Evolutionary conservation across 2,329 filamentous ascomycete genomes (phyloP).

Genomic region (Xylaria hypoxylon): DNA sequence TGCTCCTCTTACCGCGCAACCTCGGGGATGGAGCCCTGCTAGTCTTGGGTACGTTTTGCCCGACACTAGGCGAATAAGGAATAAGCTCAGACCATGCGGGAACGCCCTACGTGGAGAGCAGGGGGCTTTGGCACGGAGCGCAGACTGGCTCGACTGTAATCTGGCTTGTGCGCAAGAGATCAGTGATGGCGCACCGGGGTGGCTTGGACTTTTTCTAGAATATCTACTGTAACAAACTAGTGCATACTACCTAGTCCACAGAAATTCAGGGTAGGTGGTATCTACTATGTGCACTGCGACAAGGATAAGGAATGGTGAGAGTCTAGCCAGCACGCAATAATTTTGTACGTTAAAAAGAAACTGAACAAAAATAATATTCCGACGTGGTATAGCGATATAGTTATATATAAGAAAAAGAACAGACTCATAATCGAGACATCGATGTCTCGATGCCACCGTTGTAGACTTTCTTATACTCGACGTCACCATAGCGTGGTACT

Average conservation of each 20-base stretch:
- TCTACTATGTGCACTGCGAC: not conserved
- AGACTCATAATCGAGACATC: no score
- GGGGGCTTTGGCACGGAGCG: conserved; percentile 49
- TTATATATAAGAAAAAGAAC: not conserved
- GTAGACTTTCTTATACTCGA: conserved; percentile 25
- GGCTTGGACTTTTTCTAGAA: conserved; percentile 31
- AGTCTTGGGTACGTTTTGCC: conserved; percentile 9
- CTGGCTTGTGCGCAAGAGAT: conserved; percentile 18
- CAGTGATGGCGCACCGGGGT: conserved; percentile 16
- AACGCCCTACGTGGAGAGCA: conserved; percentile 29
- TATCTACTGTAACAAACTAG: not conserved
- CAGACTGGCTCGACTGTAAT: conserved; percentile 32
- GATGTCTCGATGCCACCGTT: not conserved
- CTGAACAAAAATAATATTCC: not conserved
- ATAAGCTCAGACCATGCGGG: conserved; percentile 23
- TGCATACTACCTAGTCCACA: no score
- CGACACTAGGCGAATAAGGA: conserved; percentile 31
- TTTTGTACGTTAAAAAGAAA: not conserved
- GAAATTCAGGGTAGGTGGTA: not conserved
- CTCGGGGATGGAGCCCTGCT: conserved; percentile 12
- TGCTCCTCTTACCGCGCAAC: not conserved
- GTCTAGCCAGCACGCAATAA: not conserved
- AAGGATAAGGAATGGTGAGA: not conserved
- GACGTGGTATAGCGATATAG: not conserved
- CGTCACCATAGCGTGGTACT: conserved; percentile 22